Evolutionary conservation across 1,284 basidiomycete genomes (phyloP).

Genomic region (Ustilago nuda): DNA sequence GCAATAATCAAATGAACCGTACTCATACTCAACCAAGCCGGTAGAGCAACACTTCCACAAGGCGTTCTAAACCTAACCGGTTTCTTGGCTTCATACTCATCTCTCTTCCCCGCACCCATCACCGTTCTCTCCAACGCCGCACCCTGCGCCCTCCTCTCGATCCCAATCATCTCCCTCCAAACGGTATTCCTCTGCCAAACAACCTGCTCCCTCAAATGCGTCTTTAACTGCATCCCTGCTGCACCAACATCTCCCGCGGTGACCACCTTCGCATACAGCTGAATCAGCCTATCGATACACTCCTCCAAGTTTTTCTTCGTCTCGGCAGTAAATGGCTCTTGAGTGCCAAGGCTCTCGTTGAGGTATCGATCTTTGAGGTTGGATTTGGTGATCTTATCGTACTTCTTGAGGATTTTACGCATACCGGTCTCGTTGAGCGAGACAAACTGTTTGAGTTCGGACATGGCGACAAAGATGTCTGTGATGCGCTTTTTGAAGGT

Average conservation of each 20-base stretch:
- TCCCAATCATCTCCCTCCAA: conserved; percentile 97
- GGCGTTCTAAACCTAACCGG: conserved; percentile 56
- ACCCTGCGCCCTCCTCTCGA: conserved; percentile 75
- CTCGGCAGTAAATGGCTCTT: conserved; percentile 72
- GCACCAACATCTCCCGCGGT: conserved; percentile 79
- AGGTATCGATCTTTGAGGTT: conserved; percentile 88
- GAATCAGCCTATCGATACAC: conserved; percentile 76
- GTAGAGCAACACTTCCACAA: conserved; percentile 51
- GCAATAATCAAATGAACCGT: conserved; percentile 64
- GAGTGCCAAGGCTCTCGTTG: conserved; percentile 77
- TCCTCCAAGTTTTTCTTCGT: conserved; percentile 74
- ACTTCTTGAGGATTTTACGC: conserved; percentile 98
- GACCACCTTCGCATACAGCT: conserved; percentile 87
- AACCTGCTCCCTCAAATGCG: conserved; percentile 87
- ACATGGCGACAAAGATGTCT: conserved; percentile 79
- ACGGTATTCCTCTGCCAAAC: conserved; percentile 95
- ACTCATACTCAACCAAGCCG: conserved; percentile 62
- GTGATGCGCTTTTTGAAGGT: conserved; percentile 92
- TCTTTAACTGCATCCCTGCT: conserved; percentile 84
- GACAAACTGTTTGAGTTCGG: conserved; percentile 89
- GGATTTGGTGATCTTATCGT: conserved; percentile 92
- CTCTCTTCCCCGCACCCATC: conserved; percentile 47
- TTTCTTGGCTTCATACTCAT: conserved; percentile 52
- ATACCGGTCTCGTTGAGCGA: conserved; percentile 94
- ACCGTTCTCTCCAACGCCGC: conserved; percentile 65